A percentile compares a stretch with the other conserved stretches of the same genome.
phyloP scores from a whole-genome alignment of 1,139 yeast genomes.

The Candida labiduridarum region DNA sequence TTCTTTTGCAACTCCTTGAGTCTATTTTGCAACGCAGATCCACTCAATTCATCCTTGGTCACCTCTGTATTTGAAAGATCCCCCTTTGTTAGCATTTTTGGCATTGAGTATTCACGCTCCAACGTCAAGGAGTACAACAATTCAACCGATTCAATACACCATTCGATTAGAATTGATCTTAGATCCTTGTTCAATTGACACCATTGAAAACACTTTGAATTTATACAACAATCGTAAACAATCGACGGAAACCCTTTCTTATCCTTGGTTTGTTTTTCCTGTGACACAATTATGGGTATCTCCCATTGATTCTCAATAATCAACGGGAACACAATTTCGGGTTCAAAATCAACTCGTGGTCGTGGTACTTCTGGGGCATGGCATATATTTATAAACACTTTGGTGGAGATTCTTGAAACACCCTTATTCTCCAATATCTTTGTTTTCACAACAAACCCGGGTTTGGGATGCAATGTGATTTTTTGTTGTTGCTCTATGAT shows the following conservation, averaged over 20 bases:
- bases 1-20: slow-evolving; percentile 36
- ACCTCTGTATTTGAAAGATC: slow-evolving; percentile 41
- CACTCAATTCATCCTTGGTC: slow-evolving; percentile 32
- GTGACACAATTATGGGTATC: slow-evolving; percentile 74
- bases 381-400: slow-evolving; percentile 80
- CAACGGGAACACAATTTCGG: slow-evolving; percentile 60
- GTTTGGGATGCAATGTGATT: slow-evolving; percentile 42
- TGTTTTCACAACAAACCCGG: slow-evolving; percentile 70
- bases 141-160: slow-evolving; percentile 74
- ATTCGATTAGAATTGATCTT: slow-evolving; percentile 52
- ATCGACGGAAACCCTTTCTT: slow-evolving; percentile 67
- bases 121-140: slow-evolving; percentile 41
- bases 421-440: slow-evolving; percentile 41
- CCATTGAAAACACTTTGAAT: slow-evolving; percentile 63
- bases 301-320: slow-evolving; percentile 81
- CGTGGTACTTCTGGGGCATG: slow-evolving; percentile 64
- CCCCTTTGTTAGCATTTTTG: slow-evolving; percentile 68
- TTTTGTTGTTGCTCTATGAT: slow-evolving; percentile 23
- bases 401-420: slow-evolving; percentile 42
- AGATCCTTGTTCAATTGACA: slow-evolving; percentile 55
- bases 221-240: slow-evolving; percentile 78
- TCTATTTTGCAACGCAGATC: slow-evolving; percentile 35
- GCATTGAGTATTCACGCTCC: slow-evolving; percentile 50
- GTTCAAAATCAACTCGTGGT: slow-evolving; percentile 50
- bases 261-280: slow-evolving; percentile 57